Conservation (phyloP, 169 alveolate species). For the Besnoitia besnoiti region DNA sequence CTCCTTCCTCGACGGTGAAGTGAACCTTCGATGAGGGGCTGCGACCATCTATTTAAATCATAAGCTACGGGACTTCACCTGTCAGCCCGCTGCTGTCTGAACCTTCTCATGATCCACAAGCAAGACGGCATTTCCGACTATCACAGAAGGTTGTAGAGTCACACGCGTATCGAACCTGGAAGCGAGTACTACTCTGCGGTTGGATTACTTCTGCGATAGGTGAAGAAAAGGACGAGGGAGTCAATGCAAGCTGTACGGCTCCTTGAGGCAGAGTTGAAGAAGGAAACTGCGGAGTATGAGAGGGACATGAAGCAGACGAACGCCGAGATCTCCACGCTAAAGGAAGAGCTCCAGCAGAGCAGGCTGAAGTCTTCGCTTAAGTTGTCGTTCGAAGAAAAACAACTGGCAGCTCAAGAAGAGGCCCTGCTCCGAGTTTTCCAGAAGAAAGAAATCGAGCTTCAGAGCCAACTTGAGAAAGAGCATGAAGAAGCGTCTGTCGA, state of each 20-base stretch:
- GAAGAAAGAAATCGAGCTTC: slow-evolving; percentile 20
- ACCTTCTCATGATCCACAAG: no score
- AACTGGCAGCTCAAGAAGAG: slow-evolving; percentile 28
- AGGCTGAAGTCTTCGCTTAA: neutral
- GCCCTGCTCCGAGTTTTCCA: neutral
- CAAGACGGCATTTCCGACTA: no score
- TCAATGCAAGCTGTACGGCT: slow-evolving; percentile 39
- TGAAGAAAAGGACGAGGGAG: slow-evolving; percentile 36
- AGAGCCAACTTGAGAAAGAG: neutral
- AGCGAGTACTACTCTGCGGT: no score
- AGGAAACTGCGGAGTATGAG: slow-evolving; percentile 35
- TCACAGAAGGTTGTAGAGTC: no score
- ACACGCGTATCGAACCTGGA: no score
- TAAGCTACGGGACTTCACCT: no score
- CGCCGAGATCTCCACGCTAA: slow-evolving; percentile 6
- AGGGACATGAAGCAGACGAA: neutral
- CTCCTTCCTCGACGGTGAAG: no score
- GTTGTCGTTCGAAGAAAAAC: slow-evolving; percentile 26
- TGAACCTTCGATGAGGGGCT: no score
- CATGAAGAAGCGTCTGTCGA: neutral
- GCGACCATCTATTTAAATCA: no score
- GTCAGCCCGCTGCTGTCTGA: no score
- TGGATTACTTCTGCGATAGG: neutral
- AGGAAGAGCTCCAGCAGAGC: slow-evolving; percentile 44
- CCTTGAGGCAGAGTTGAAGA: slow-evolving; percentile 35